Percentiles rank a stretch among this genome's conserved stretches.
These are phyloP conservation scores for Monosporascus sp. DNA, from an alignment of 2,329 filamentous ascomycete genomes.

Conservation along the genomic window DNA sequence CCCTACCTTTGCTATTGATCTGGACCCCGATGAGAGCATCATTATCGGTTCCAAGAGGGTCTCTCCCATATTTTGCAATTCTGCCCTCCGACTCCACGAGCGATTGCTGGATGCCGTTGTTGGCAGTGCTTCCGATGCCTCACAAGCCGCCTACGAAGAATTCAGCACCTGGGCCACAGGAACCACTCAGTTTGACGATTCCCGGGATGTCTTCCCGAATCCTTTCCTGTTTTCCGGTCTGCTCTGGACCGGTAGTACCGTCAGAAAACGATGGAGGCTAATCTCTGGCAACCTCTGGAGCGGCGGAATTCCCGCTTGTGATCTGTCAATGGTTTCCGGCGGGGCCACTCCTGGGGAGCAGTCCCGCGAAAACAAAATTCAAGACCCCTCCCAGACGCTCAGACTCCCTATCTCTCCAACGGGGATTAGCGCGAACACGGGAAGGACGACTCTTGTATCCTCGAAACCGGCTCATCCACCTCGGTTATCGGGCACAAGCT, in stretches of 20 bases:
- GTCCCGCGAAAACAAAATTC: not conserved
- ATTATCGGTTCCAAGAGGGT: conserved; percentile 16
- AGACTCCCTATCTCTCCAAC: not conserved
- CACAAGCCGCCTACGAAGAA: conserved; percentile 22
- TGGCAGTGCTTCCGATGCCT: not conserved
- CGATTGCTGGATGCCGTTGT: conserved; percentile 25
- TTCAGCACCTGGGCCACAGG: conserved; percentile 38
- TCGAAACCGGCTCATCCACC: not conserved
- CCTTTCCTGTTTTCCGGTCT: conserved; percentile 30
- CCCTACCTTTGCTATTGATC: conserved; percentile 33
- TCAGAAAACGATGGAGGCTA: conserved; percentile 32
- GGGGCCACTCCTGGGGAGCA: conserved; percentile 13
- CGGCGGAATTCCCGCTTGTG: conserved; percentile 13
- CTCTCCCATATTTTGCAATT: conserved; percentile 31
- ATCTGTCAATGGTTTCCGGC: conserved; percentile 18
- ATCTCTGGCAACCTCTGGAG: conserved; percentile 36
- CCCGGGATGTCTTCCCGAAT: conserved; percentile 38
- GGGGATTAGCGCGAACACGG: not conserved
- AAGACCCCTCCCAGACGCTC: no score
- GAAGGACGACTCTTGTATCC: not conserved
- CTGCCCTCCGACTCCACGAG: conserved; percentile 29
- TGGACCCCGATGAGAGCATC: conserved; percentile 29
- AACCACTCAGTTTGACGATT: conserved; percentile 37
- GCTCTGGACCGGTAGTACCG: conserved; percentile 34
- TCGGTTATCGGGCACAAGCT: conserved; percentile 12